Percentiles rank a stretch among this genome's conserved stretches.
Evolutionary conservation across 176 grass and related monocot species (phyloP).

Genomic region (Avena atlantica): DNA sequence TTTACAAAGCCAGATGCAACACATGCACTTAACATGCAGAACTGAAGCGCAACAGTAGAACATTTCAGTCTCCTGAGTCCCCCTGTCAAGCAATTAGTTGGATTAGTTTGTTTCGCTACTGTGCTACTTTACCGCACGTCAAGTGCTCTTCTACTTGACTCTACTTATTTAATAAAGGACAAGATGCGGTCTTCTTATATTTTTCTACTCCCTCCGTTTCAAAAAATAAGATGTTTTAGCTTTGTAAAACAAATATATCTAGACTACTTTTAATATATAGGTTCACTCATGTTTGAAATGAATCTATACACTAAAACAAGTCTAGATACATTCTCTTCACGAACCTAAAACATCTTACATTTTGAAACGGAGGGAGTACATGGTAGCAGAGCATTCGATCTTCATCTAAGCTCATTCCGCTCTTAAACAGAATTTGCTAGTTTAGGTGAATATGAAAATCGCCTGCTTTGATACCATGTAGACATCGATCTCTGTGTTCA

Average conservation of each 20-base stretch:
- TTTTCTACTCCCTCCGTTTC: too few relatives aligned
- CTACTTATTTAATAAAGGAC: constrained; percentile 2
- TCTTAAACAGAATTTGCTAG: not conserved
- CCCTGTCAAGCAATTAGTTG: not conserved
- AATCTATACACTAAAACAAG: too few relatives aligned
- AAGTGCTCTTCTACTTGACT: not conserved
- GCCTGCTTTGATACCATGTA: constrained; percentile 1
- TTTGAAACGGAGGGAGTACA: not conserved
- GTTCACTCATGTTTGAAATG: too few relatives aligned
- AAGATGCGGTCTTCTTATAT: not conserved
- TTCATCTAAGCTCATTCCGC: not conserved
- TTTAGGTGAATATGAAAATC: not conserved
- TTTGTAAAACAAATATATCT: too few relatives aligned
- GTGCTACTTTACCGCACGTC: not conserved
- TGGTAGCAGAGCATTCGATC: not conserved
- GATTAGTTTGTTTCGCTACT: not conserved
- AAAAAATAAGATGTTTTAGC: too few relatives aligned
- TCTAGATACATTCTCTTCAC: too few relatives aligned
- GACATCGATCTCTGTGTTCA: not conserved
- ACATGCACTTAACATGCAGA: not conserved
- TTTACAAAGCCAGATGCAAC: not conserved
- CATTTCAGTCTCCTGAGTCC: too few relatives aligned
- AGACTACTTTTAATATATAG: too few relatives aligned
- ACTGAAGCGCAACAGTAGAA: not conserved
- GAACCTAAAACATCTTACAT: too few relatives aligned